These are phyloP conservation scores for Pelargonium exstipulatum DNA, from an alignment of 441 rosid genomes.

Conservation along the genomic window DNA sequence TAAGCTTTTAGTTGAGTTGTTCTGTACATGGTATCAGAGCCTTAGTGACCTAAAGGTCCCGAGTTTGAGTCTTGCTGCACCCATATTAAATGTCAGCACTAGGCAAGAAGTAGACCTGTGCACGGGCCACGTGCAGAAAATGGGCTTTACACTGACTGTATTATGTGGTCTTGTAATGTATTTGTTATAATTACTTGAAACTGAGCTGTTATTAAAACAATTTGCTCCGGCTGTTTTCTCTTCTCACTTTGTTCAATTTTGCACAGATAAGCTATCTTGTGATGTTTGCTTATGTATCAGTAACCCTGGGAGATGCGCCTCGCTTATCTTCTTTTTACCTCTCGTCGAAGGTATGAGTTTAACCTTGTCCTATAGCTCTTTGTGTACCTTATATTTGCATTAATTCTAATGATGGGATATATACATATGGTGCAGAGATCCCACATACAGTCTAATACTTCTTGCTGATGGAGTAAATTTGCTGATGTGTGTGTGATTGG, in stretches of 20 bases:
- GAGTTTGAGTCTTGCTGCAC: no score
- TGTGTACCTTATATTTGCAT: not conserved
- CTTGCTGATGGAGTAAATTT: not conserved
- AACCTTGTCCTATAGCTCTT: not conserved
- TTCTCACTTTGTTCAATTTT: slow-evolving; percentile 9
- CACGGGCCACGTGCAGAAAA: no score
- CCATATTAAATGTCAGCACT: no score
- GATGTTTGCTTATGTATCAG: slow-evolving; percentile 63
- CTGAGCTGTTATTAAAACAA: not conserved
- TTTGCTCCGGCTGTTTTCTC: not conserved
- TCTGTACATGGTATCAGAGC: no score
- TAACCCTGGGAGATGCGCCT: slow-evolving; percentile 62
- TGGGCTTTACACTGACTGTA: slow-evolving; percentile 10
- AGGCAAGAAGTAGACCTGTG: no score
- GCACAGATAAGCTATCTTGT: slow-evolving; percentile 64
- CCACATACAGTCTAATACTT: not conserved
- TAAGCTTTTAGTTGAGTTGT: no score
- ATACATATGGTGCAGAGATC: not conserved
- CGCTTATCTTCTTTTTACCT: slow-evolving; percentile 42
- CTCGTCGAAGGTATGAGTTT: slow-evolving; percentile 49
- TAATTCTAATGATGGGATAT: not conserved
- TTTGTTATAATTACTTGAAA: not conserved
- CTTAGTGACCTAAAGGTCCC: no score
- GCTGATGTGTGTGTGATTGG: not conserved
- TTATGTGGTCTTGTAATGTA: slow-evolving; percentile 15